A percentile compares a stretch with the other conserved stretches of the same genome.
Conservation (phyloP, 768 basidiomycete species). For the Russula olivacea region DNA sequence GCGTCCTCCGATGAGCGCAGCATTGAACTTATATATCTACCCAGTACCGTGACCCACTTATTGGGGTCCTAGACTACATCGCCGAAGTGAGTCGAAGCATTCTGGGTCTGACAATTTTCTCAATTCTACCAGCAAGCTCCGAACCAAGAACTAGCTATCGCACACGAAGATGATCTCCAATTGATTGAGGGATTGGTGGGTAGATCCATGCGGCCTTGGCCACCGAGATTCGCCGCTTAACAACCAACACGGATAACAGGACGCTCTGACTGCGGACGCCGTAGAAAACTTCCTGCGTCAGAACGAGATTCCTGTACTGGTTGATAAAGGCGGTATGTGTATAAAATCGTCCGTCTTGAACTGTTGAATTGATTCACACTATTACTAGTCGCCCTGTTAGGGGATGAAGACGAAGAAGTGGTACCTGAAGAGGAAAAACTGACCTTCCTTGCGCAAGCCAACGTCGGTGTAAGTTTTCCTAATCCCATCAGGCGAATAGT, state of each 20-base stretch:
- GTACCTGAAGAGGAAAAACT: constrained; percentile 9
- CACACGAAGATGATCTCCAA: constrained; percentile 20
- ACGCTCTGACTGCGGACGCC: constrained; percentile 16
- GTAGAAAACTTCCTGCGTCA: constrained; percentile 21
- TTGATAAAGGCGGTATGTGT: constrained; percentile 18
- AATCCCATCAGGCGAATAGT: background rate
- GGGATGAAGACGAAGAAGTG: constrained; percentile 13
- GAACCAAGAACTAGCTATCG: constrained; percentile 19
- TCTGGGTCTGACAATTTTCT: background rate
- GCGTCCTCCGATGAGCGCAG: background rate
- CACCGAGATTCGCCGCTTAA: background rate
- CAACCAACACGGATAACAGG: background rate
- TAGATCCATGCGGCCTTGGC: background rate
- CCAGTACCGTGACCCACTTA: constrained; percentile 19
- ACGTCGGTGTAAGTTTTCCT: constrained; percentile 1
- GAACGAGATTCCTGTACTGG: constrained; percentile 10
- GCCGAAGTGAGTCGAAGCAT: constrained; percentile 8
- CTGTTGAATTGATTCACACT: background rate
- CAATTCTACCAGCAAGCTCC: constrained; percentile 6
- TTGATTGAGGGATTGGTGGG: constrained; percentile 18
- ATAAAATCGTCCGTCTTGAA: background rate
- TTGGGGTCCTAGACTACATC: constrained; percentile 17
- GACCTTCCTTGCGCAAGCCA: constrained; percentile 13
- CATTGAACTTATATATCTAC: background rate
- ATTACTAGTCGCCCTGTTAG: constrained; percentile 8